phyloP scores from a whole-genome alignment of 306 rosid genomes.

The Dalbergia cultrata region DNA sequence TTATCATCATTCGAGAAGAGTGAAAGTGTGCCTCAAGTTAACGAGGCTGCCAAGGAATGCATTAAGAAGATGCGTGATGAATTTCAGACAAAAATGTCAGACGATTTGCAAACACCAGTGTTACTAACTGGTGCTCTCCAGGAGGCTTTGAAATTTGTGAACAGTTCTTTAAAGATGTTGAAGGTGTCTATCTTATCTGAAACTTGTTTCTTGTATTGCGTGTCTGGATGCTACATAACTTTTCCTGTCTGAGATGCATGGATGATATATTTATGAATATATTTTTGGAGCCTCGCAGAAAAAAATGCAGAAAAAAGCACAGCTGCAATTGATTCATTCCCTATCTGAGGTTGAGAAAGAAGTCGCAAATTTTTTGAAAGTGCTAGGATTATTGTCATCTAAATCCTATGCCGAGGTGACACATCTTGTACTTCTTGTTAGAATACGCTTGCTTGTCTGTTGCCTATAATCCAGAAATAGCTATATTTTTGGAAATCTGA shows the following conservation, averaged over 20 bases:
- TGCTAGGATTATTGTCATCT: constrained; percentile 72
- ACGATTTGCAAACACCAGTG: constrained; percentile 91
- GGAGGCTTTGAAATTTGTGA: constrained; percentile 82
- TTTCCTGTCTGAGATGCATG: background rate
- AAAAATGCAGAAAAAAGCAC: constrained; percentile 69
- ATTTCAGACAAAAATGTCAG: constrained; percentile 87
- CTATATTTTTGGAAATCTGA: background rate
- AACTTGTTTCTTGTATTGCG: constrained; percentile 18
- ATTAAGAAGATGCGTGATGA: constrained; percentile 67
- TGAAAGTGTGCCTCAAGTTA: constrained; percentile 55
- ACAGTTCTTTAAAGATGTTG: constrained; percentile 69
- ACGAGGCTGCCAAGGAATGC: constrained; percentile 71
- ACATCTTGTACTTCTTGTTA: background rate
- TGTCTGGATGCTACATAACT: background rate
- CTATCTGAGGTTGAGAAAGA: constrained; percentile 70
- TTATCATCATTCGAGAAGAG: constrained; percentile 63
- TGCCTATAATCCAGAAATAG: background rate
- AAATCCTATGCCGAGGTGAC: constrained; percentile 74
- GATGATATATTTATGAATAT: constrained; percentile 41
- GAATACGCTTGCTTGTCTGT: constrained; percentile 11
- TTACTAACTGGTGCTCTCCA: constrained; percentile 84
- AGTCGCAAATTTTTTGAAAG: constrained; percentile 59
- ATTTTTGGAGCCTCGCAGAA: constrained; percentile 61
- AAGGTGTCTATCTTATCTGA: constrained; percentile 60
- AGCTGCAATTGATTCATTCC: constrained; percentile 65